A percentile compares a stretch with the other conserved stretches of the same genome.
These are phyloP conservation scores for Caloboletus firmus DNA, from an alignment of 1,284 basidiomycete species.

Conservation along the genomic window DNA sequence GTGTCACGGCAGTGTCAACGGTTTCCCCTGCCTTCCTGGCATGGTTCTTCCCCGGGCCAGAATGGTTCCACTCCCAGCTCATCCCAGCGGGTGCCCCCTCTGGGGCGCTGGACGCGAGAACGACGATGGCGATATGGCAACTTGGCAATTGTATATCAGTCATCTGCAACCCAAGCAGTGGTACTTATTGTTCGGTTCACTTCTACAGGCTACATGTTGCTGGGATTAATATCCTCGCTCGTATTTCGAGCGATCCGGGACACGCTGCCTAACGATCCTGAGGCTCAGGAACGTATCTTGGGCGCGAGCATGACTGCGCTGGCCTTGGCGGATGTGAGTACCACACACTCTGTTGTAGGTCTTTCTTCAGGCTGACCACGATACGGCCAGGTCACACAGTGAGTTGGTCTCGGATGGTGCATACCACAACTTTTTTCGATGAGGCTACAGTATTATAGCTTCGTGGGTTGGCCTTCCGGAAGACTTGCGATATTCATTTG, in stretches of 20 bases:
- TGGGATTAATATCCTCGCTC: constrained; percentile 65
- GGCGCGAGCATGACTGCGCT: constrained; percentile 64
- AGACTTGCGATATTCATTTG: constrained; percentile 50
- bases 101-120: constrained; percentile 47
- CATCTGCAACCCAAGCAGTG: neutral
- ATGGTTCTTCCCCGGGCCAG: constrained; percentile 61
- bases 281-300: constrained; percentile 68
- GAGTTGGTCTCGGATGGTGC: constrained; percentile 28
- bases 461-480: constrained; percentile 59
- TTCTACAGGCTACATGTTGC: constrained; percentile 61
- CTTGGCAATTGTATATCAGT: constrained; percentile 60
- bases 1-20: constrained; percentile 49
- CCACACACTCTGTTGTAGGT: neutral
- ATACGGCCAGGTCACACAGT: constrained; percentile 52
- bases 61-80: constrained; percentile 72
- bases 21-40: constrained; percentile 57
- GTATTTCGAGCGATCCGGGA: constrained; percentile 72
- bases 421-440: constrained; percentile 3
- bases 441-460: constrained; percentile 50
- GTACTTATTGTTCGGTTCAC: neutral
- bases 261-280: constrained; percentile 56
- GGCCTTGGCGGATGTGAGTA: constrained; percentile 72
- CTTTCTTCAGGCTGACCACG: constrained; percentile 1
- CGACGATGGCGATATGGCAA: constrained; percentile 71
- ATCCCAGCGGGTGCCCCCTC: constrained; percentile 49